These are phyloP conservation scores for Phytophthora melonis DNA, from an alignment of 352 stramenopile genomes.

Conservation along the genomic window DNA sequence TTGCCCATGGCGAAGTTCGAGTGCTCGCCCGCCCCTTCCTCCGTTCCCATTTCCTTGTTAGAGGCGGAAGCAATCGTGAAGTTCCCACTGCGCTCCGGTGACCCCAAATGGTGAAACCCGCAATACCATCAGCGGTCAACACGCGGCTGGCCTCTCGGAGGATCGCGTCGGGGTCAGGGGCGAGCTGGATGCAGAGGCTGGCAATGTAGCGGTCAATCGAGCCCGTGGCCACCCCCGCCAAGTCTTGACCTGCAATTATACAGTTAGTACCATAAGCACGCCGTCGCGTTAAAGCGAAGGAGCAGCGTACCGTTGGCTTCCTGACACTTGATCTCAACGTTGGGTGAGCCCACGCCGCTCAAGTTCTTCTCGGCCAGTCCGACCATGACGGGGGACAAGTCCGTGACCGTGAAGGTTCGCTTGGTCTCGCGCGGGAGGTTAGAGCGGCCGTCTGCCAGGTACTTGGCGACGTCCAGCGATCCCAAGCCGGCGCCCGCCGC, in stretches of 20 bases:
- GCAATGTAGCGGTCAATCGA: conserved; percentile 58
- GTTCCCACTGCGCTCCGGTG: conserved; percentile 42
- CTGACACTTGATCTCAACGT: conserved; percentile 37
- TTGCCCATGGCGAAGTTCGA: conserved; percentile 50
- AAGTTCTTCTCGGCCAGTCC: conserved; percentile 45
- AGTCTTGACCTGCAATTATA: conserved; percentile 28
- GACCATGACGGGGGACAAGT: conserved; percentile 60
- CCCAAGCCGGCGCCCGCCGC: conserved; percentile 56
- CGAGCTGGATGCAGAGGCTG: conserved; percentile 55
- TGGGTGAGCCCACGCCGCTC: conserved; percentile 3
- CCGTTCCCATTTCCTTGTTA: conserved; percentile 38
- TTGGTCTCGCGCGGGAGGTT: conserved; percentile 29
- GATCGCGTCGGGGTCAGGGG: conserved; percentile 54
- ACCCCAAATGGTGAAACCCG: conserved; percentile 63
- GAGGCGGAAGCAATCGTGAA: conserved; percentile 32
- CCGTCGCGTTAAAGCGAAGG: no score
- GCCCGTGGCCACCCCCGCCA: conserved; percentile 27
- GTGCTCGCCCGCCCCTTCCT: conserved; percentile 36
- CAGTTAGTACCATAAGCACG: no score
- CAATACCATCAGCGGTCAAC: conserved; percentile 38
- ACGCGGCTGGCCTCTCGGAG: conserved; percentile 54
- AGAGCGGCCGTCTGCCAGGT: conserved; percentile 28
- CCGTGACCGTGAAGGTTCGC: conserved; percentile 48
- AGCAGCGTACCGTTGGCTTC: no score
- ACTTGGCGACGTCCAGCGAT: conserved; percentile 48